Conservation (phyloP, 768 basidiomycete species). For the Rhodosporidiobolus sp. region DNA sequence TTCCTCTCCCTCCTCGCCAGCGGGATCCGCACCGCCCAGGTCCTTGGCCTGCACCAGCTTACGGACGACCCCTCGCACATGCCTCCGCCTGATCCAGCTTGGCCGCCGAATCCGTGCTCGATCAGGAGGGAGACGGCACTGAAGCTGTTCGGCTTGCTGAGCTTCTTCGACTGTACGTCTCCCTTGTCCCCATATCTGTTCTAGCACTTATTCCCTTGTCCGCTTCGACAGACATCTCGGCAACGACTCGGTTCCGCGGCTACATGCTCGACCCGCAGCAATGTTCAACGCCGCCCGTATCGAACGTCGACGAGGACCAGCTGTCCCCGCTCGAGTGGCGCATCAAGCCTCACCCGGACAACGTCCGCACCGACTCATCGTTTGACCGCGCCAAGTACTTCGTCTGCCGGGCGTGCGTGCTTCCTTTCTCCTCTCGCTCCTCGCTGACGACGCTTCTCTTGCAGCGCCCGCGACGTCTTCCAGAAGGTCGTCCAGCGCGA, state of each 20-base stretch:
- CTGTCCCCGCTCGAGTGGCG: slow-evolving; percentile 23
- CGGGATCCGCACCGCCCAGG: slow-evolving; percentile 21
- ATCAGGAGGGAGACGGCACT: slow-evolving; percentile 18
- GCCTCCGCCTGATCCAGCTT: slow-evolving; percentile 34
- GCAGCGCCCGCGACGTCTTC: slow-evolving; percentile 22
- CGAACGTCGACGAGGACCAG: slow-evolving; percentile 25
- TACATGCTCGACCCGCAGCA: slow-evolving; percentile 25
- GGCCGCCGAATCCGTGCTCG: slow-evolving; percentile 19
- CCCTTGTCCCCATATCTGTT: neutral
- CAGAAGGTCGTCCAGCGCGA: slow-evolving; percentile 1
- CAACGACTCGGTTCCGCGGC: slow-evolving; percentile 17
- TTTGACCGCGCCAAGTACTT: slow-evolving; percentile 26
- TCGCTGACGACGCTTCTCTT: neutral
- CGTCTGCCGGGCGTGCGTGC: slow-evolving; percentile 12
- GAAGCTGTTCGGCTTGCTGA: slow-evolving; percentile 13
- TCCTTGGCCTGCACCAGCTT: slow-evolving; percentile 36
- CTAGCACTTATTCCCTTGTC: too few relatives aligned
- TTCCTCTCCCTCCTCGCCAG: slow-evolving; percentile 19
- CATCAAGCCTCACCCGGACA: neutral
- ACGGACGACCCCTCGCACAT: slow-evolving; percentile 18
- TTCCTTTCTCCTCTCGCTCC: too few relatives aligned
- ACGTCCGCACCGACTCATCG: slow-evolving; percentile 13
- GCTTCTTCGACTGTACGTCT: slow-evolving; percentile 21
- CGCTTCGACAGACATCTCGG: slow-evolving; percentile 3
- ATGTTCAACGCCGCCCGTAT: slow-evolving; percentile 15